These are phyloP conservation scores for Phylloporus scabripes DNA, from an alignment of 768 basidiomycete species.

Conservation along the genomic window DNA sequence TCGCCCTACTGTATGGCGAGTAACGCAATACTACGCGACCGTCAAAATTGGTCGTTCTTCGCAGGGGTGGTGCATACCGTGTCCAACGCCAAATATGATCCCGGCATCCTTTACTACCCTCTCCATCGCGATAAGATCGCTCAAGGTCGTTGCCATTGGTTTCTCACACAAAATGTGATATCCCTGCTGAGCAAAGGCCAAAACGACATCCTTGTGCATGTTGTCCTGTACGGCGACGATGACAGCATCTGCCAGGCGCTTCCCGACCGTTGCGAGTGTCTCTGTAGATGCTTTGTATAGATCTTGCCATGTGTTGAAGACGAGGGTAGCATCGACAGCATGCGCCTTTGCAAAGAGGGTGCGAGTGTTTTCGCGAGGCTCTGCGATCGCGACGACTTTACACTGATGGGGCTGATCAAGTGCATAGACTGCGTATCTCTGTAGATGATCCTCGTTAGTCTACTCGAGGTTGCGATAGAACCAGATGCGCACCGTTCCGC, in stretches of 20 bases:
- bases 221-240: slow-evolving; percentile 76
- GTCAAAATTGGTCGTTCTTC: background rate
- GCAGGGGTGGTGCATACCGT: slow-evolving; percentile 45
- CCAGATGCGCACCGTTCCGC: slow-evolving; percentile 55
- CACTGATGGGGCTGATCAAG: slow-evolving; percentile 53
- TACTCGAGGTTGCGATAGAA: background rate
- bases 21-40: slow-evolving; percentile 66
- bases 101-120: slow-evolving; percentile 61
- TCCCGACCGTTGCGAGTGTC: slow-evolving; percentile 56
- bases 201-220: slow-evolving; percentile 69
- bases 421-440: slow-evolving; percentile 66
- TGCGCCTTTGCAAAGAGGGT: slow-evolving; percentile 51
- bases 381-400: slow-evolving; percentile 81
- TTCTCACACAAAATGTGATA: slow-evolving; percentile 93
- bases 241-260: slow-evolving; percentile 76
- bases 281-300: slow-evolving; percentile 64
- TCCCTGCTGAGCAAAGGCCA: slow-evolving; percentile 72
- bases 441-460: background rate
- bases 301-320: slow-evolving; percentile 68
- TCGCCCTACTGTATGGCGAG: slow-evolving; percentile 71
- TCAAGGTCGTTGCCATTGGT: slow-evolving; percentile 75
- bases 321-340: slow-evolving; percentile 58
- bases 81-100: slow-evolving; percentile 81
- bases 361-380: slow-evolving; percentile 68
- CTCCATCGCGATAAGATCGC: slow-evolving; percentile 74